Percentiles rank a stretch among this genome's conserved stretches.
Evolutionary conservation across 2,329 filamentous ascomycete genomes (phyloP).

Genomic region (Cytospora leucostoma): DNA sequence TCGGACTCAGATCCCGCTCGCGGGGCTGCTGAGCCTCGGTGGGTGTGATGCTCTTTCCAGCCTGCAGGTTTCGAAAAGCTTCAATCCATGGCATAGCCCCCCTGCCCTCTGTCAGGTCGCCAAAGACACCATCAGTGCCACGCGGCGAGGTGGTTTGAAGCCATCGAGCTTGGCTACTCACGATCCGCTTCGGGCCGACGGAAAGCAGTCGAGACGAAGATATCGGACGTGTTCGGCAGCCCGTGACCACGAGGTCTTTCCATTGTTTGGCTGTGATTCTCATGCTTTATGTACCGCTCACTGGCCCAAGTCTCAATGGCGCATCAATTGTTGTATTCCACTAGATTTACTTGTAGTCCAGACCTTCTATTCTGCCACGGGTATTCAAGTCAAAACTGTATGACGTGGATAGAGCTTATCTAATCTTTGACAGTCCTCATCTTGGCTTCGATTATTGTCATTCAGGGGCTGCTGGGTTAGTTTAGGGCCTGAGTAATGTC

Average conservation of each 20-base stretch:
- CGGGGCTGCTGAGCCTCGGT: slow-evolving; percentile 31
- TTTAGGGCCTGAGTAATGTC: too few species aligned
- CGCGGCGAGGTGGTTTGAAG: slow-evolving; percentile 32
- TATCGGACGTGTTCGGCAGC: neutral
- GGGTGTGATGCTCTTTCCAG: slow-evolving; percentile 37
- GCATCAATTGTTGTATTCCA: too few species aligned
- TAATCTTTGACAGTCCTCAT: too few species aligned
- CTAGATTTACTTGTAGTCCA: too few species aligned
- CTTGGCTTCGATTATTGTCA: too few species aligned
- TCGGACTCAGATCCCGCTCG: slow-evolving; percentile 62
- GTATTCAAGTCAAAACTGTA: too few species aligned
- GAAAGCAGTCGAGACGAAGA: neutral
- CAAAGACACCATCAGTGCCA: slow-evolving; percentile 42
- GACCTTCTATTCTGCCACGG: too few species aligned
- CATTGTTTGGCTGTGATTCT: neutral
- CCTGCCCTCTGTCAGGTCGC: slow-evolving; percentile 39
- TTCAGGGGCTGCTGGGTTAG: too few species aligned
- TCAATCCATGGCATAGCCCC: slow-evolving; percentile 66
- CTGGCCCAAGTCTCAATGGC: too few species aligned
- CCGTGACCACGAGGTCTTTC: neutral
- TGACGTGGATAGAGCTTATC: too few species aligned
- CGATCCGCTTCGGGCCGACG: neutral
- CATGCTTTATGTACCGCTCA: neutral
- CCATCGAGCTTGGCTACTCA: slow-evolving; percentile 22
- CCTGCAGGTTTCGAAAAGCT: slow-evolving; percentile 58